A percentile compares a stretch with the other conserved stretches of the same genome.
These are phyloP conservation scores for Sugiyamaella americana DNA, from an alignment of 805 yeast species.

Conservation along the genomic window DNA sequence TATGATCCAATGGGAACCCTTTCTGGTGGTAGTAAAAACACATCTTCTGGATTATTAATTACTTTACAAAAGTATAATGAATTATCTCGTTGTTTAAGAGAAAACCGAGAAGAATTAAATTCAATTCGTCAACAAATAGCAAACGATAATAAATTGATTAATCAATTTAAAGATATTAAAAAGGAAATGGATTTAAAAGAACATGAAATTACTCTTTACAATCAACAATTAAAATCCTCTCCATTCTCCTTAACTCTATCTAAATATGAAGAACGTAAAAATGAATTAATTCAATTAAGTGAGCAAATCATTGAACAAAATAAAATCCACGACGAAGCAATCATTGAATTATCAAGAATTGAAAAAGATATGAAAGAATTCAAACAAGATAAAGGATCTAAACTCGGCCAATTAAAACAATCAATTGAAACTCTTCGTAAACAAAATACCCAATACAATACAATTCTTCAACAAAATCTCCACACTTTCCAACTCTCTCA, in stretches of 20 bases:
- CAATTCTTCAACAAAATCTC: conserved; percentile 40
- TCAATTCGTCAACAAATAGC: conserved; percentile 38
- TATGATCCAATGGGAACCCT: conserved; percentile 95
- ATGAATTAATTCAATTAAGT: conserved; percentile 42
- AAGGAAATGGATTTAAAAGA: conserved; percentile 27
- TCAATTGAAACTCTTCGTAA: conserved; percentile 37
- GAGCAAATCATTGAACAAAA: conserved; percentile 36
- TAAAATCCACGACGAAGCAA: conserved; percentile 29
- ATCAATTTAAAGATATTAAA: conserved; percentile 20
- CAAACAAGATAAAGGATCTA: conserved; percentile 69
- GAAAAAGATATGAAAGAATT: conserved; percentile 81
- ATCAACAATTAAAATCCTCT: conserved; percentile 21
- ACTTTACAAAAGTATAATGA: conserved; percentile 61
- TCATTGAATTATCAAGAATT: conserved; percentile 44
- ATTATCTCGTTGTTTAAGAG: conserved; percentile 36
- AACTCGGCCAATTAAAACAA: conserved; percentile 48
- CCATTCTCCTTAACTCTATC: conserved; percentile 27
- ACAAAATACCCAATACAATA: conserved; percentile 35
- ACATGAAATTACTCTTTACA: conserved; percentile 28
- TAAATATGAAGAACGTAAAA: conserved; percentile 33
- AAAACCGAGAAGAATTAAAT: conserved; percentile 40
- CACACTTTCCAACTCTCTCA: conserved; percentile 56
- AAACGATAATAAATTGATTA: conserved; percentile 33
- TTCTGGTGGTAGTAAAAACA: conserved; percentile 83
- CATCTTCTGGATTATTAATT: conserved; percentile 50